Base-by-base conservation (phyloP, 768 basidiomycete genomes). In the Lentinula lateritia region DNA sequence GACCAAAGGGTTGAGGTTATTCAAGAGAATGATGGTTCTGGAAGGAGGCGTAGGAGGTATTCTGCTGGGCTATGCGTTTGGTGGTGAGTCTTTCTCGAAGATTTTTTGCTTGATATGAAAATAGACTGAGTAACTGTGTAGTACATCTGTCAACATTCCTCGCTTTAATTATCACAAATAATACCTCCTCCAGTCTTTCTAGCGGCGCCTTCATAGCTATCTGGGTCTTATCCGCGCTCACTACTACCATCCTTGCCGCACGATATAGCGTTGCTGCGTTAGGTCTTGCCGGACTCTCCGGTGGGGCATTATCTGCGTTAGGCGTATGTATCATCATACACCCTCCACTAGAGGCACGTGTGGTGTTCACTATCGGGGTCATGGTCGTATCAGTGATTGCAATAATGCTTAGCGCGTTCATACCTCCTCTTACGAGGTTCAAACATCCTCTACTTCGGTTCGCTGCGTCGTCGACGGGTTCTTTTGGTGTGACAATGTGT, bases 1-100 rank as follows among this genome's bases (percentile, higher is more conserved):
- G 61, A 71, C 70, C 23, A 71, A 69, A 23, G 70, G 64, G n/a
- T 67, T 73, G 32, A 69, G 28, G 28, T 28, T 28, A 4, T 23
- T 23, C 23, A 28, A 63, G 35, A 82, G 76, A 10, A 13, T 55
- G 23, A 41, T n/a, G 69, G 67, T 74, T 9, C 70, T 88, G 9
- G 83, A 83, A 68, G 87, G 88, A 50, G 88, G 88, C 3, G 62
- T 88, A 18, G 88, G 88, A 57, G 88, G 88, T 15, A 63, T 87
- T 20, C 76, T 79, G 13, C 70, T 74, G 16, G 88, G 87, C 28
- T 88, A 79, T 70, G 71, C 76, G 2, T 86, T 86, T 65, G 87
- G 87, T 60, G 67, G 88, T 88, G 39, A 82, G 76, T 15, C 15
- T 39, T 18, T 42, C 20, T 59, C 4, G 1, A 23, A 23, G 23